A percentile compares a stretch with the other conserved stretches of the same genome.
phyloP scores from a whole-genome alignment of 2,329 filamentous ascomycete genomes.

The Plectosphaerella plurivora region DNA sequence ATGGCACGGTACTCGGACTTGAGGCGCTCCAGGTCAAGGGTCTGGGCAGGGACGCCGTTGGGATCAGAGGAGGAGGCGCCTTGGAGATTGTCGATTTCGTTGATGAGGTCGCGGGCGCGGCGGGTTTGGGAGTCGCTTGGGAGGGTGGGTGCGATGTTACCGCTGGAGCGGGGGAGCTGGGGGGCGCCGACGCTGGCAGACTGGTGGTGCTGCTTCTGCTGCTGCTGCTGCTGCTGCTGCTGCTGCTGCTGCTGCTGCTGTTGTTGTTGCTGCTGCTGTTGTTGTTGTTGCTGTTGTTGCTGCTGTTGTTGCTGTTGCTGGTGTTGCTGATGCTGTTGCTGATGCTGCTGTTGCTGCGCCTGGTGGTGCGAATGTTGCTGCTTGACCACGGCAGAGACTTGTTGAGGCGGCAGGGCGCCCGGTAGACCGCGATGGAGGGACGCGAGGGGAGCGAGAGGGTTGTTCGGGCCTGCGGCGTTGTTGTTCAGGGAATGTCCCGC shows the following conservation, averaged over 20 bases:
- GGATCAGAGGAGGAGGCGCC: background rate
- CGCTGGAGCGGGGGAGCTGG: background rate
- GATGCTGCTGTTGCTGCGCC: background rate
- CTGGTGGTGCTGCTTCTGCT: background rate
- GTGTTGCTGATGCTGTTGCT: background rate
- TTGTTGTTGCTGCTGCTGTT: background rate
- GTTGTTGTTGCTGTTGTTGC: background rate
- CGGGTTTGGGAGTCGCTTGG: background rate
- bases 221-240: background rate
- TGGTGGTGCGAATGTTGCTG: background rate
- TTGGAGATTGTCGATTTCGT: background rate
- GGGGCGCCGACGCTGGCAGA: background rate
- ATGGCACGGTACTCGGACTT: constrained; percentile 4
- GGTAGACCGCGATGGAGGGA: background rate
- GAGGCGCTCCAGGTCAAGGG: constrained; percentile 4
- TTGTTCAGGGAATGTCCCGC: background rate
- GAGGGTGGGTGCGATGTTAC: background rate
- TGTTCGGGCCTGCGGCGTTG: background rate
- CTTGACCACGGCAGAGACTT: background rate
- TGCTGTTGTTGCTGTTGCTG: background rate
- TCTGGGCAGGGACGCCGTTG: background rate
- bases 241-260: constrained; percentile 1
- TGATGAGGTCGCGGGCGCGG: constrained; percentile 1
- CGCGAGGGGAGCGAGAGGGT: background rate
- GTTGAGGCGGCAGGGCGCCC: background rate